Evolutionary conservation across 1,139 yeast genomes (phyloP).

Genomic region (Hyphopichia burtonii): DNA sequence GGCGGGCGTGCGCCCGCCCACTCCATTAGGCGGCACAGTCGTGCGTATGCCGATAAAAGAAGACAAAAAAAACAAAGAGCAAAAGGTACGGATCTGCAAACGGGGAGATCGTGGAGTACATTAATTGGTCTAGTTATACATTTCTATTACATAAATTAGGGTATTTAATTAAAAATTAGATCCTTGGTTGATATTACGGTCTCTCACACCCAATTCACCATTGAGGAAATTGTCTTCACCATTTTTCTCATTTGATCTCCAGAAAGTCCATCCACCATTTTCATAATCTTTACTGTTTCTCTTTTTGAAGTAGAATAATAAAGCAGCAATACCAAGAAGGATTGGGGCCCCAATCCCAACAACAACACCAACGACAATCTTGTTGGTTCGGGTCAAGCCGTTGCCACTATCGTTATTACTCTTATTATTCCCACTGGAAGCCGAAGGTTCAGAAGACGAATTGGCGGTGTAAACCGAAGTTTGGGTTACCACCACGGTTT

Average conservation of each 20-base stretch:
- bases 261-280: slow-evolving; percentile 49
- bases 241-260: slow-evolving; percentile 50
- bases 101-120: too few species aligned
- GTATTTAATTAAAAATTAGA: slow-evolving; percentile 50
- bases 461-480: slow-evolving; percentile 30
- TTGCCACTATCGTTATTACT: slow-evolving; percentile 12
- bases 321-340: slow-evolving; percentile 33
- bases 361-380: slow-evolving; percentile 50
- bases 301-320: slow-evolving; percentile 36
- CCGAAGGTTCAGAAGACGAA: slow-evolving; percentile 24
- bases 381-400: slow-evolving; percentile 45
- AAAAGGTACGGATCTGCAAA: too few species aligned
- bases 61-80: too few species aligned
- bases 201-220: slow-evolving; percentile 53
- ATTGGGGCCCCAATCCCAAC: slow-evolving; percentile 52
- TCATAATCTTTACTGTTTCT: slow-evolving; percentile 29
- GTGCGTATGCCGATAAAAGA: too few species aligned
- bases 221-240: slow-evolving; percentile 58
- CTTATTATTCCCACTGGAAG: slow-evolving; percentile 17
- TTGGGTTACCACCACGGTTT: slow-evolving; percentile 38
- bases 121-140: too few species aligned
- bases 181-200: slow-evolving; percentile 46
- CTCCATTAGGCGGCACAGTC: too few species aligned
- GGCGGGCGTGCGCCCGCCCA: too few species aligned
- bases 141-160: too few species aligned